phyloP scores from a whole-genome alignment of 176 grass and related monocot species.

The Triticum urartu region DNA sequence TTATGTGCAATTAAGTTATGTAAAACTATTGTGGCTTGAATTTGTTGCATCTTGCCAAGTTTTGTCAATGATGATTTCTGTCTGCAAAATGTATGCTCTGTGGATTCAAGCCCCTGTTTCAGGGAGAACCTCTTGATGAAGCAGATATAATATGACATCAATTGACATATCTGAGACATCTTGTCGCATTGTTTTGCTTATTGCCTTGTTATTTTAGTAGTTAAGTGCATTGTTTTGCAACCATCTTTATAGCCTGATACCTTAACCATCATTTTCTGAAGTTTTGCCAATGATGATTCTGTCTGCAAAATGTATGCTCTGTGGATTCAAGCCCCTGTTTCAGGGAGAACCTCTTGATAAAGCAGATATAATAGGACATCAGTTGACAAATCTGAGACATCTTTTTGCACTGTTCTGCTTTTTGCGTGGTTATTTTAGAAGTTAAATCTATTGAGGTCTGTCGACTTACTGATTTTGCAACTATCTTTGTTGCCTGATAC shows the following conservation, averaged over 20 bases:
- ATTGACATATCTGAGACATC: neutral
- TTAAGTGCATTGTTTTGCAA: too few species aligned
- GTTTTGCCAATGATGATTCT: constrained; percentile 31
- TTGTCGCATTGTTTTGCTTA: neutral
- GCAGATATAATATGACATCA: constrained; percentile 28
- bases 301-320: constrained; percentile 60
- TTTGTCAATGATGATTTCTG: constrained; percentile 38
- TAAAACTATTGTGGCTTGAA: too few species aligned
- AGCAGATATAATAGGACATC: constrained; percentile 27
- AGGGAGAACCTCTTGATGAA: constrained; percentile 54
- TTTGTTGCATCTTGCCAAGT: too few species aligned
- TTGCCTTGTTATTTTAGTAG: neutral
- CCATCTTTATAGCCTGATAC: neutral
- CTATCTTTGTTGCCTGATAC: neutral
- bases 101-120: constrained; percentile 41
- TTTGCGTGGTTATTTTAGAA: neutral
- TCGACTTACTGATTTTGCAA: neutral
- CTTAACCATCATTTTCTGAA: neutral
- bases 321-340: constrained; percentile 42
- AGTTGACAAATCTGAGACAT: constrained; percentile 14
- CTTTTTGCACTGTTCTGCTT: neutral
- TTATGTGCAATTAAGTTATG: too few species aligned
- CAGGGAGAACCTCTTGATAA: constrained; percentile 52
- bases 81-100: constrained; percentile 59
- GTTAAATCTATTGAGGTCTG: too few species aligned